These are phyloP conservation scores for Wickerhamomyces chambardii DNA, from an alignment of 805 yeast genomes.

Conservation along the genomic window DNA sequence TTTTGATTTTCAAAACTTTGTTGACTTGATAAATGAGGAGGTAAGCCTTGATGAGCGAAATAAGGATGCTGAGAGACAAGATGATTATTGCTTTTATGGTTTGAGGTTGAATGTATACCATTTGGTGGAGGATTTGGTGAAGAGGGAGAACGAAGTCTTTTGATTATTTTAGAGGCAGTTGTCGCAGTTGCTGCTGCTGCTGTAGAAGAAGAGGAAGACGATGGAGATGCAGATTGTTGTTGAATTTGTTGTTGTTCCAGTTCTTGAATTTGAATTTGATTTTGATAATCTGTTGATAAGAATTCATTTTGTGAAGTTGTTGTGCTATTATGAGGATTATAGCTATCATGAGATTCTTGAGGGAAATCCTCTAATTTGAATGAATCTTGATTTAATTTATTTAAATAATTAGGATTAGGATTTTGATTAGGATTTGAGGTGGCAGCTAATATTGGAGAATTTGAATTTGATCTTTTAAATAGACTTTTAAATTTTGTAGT, in stretches of 20 bases:
- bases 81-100: background rate
- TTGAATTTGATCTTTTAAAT: slow-evolving; percentile 11
- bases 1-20: slow-evolving; percentile 5
- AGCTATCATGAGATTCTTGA: slow-evolving; percentile 1
- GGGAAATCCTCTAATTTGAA: slow-evolving; percentile 8
- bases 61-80: slow-evolving; percentile 32
- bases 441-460: background rate
- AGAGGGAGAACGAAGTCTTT: slow-evolving; percentile 25
- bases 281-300: slow-evolving; percentile 1
- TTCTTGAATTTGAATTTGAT: too few species aligned
- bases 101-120: slow-evolving; percentile 1
- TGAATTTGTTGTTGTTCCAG: too few species aligned
- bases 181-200: too few species aligned
- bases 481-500: slow-evolving; percentile 13
- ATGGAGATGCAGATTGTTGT: too few species aligned
- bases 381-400: background rate
- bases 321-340: background rate
- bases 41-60: slow-evolving; percentile 49
- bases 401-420: too few species aligned
- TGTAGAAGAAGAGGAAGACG: too few species aligned
- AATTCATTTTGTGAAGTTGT: slow-evolving; percentile 4
- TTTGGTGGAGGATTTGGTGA: slow-evolving; percentile 17
- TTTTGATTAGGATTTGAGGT: slow-evolving; percentile 3
- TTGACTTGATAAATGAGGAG: slow-evolving; percentile 33
- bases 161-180: slow-evolving; percentile 1